A percentile compares a stretch with the other conserved stretches of the same genome.
Evolutionary conservation across 106 monocot genomes (phyloP).

Genomic region (Narthecium ossifragum): DNA sequence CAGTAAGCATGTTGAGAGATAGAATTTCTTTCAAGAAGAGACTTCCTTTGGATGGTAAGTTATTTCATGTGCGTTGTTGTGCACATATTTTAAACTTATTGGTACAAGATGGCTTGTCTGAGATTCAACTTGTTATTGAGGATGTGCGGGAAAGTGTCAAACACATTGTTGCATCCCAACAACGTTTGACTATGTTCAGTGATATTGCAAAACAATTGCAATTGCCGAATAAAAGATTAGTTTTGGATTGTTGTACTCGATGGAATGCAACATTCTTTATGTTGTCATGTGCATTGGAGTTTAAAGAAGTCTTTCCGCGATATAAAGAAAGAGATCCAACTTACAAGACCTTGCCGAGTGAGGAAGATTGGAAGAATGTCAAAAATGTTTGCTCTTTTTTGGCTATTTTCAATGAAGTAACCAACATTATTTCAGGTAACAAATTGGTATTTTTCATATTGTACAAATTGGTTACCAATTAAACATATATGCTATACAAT

Average conservation of each 20-base stretch:
- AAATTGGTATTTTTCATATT: not conserved
- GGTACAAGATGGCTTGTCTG: not conserved
- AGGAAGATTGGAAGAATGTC: too few species aligned
- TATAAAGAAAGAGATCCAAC: too few species aligned
- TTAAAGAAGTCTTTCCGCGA: too few species aligned
- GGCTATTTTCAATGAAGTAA: too few species aligned
- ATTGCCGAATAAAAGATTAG: not conserved
- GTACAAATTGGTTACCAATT: too few species aligned
- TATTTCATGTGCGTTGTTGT: too few species aligned
- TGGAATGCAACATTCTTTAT: too few species aligned
- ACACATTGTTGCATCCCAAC: not conserved
- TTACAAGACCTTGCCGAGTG: too few species aligned
- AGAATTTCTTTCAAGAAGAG: not conserved
- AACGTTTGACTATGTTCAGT: not conserved
- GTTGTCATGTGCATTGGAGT: too few species aligned
- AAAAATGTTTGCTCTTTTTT: too few species aligned
- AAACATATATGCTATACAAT: too few species aligned
- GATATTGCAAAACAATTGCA: slow-evolving; percentile 1
- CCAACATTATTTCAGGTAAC: not conserved
- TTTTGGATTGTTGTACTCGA: not conserved
- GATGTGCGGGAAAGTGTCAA: not conserved
- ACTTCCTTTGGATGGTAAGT: too few species aligned
- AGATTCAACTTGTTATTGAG: not conserved
- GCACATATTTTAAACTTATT: not conserved
- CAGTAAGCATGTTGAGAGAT: not conserved